phyloP scores from a whole-genome alignment of 2,329 filamentous ascomycete genomes.

The Neonectria ditissima region DNA sequence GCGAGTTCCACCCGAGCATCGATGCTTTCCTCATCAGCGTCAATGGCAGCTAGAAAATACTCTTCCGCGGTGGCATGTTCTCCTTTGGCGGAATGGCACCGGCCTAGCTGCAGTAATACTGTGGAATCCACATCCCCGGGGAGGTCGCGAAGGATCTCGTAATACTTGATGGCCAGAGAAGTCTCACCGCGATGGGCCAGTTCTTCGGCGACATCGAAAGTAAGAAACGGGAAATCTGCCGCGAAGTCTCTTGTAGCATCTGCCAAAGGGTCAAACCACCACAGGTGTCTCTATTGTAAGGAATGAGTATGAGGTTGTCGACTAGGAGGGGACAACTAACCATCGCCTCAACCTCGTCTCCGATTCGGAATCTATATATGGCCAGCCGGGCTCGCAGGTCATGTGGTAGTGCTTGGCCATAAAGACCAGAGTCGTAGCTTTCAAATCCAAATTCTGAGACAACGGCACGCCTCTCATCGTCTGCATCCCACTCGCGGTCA shows the following conservation, averaged over 20 bases:
- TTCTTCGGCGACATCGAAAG: slow-evolving; percentile 72
- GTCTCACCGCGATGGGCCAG: slow-evolving; percentile 50
- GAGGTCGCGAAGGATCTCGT: slow-evolving; percentile 64
- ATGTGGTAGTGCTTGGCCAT: slow-evolving; percentile 80
- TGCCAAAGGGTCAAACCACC: slow-evolving; percentile 76
- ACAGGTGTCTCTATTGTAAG: slow-evolving; percentile 68
- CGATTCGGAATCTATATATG: slow-evolving; percentile 81
- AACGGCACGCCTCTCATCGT: slow-evolving; percentile 73
- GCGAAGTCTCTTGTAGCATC: slow-evolving; percentile 59
- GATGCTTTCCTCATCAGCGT: slow-evolving; percentile 77
- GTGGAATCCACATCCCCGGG: slow-evolving; percentile 63
- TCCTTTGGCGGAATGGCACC: slow-evolving; percentile 75
- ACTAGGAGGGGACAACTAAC: slow-evolving; percentile 59
- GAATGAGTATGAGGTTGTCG: slow-evolving; percentile 24
- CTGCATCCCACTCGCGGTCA: slow-evolving; percentile 89
- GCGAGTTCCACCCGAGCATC: slow-evolving; percentile 84
- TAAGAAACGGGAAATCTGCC: slow-evolving; percentile 80
- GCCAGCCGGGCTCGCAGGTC: slow-evolving; percentile 89
- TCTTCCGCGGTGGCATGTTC: slow-evolving; percentile 78
- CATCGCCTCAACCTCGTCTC: slow-evolving; percentile 77
- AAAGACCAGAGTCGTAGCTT: slow-evolving; percentile 66
- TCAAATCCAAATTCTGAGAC: slow-evolving; percentile 71
- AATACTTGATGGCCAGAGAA: slow-evolving; percentile 64
- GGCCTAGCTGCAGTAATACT: slow-evolving; percentile 67
- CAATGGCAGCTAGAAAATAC: slow-evolving; percentile 79